Evolutionary conservation across 331 rosid species (phyloP).

Genomic region (Stylosanthes scabra): DNA sequence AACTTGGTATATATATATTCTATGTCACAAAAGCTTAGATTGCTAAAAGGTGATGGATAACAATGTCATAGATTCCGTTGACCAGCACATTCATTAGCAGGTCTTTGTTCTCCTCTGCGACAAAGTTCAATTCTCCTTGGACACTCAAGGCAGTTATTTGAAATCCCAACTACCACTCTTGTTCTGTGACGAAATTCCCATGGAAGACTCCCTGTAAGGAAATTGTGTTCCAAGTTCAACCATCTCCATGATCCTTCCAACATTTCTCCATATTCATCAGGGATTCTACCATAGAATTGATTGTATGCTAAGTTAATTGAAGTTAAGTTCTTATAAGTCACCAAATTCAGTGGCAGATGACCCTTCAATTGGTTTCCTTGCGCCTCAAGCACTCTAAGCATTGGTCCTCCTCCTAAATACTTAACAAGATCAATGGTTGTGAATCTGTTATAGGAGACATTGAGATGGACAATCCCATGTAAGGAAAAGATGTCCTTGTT

Average conservation of each 20-base stretch:
- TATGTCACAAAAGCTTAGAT: not conserved
- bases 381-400: constrained; percentile 54
- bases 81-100: constrained; percentile 41
- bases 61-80: constrained; percentile 22
- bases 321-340: constrained; percentile 37
- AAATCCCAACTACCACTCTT: constrained; percentile 43
- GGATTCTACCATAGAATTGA: constrained; percentile 46
- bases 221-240: constrained; percentile 48
- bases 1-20: not conserved
- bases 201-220: constrained; percentile 49
- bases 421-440: constrained; percentile 34
- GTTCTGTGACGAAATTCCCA: constrained; percentile 33
- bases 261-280: constrained; percentile 45
- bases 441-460: constrained; percentile 52
- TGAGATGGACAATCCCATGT: constrained; percentile 33
- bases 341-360: constrained; percentile 55
- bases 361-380: constrained; percentile 47
- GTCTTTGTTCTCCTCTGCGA: constrained; percentile 45
- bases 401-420: constrained; percentile 14
- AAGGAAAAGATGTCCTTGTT: constrained; percentile 35
- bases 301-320: constrained; percentile 46
- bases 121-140: constrained; percentile 41
- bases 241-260: constrained; percentile 41
- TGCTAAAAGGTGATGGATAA: not conserved
- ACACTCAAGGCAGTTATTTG: constrained; percentile 57